phyloP scores from a whole-genome alignment of 345 rosid species.

The Euphorbia tirucalli region DNA sequence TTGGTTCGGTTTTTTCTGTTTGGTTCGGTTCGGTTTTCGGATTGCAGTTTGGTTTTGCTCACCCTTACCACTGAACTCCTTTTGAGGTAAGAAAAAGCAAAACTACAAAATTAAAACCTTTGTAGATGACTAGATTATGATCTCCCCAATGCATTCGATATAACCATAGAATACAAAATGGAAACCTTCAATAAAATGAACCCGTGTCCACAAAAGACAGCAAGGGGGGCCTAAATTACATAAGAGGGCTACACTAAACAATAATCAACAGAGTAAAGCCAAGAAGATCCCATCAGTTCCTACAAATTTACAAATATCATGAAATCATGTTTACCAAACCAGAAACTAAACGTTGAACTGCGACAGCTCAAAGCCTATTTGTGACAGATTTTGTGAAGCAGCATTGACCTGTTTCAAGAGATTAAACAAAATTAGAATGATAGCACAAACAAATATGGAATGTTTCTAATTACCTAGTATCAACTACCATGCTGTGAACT shows the following conservation, averaged over 20 bases:
- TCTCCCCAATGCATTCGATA: neutral
- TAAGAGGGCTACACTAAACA: neutral
- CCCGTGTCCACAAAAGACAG: neutral
- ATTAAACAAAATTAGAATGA: conserved; percentile 1
- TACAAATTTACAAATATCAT: neutral
- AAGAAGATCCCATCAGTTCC: neutral
- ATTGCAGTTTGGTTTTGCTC: no score
- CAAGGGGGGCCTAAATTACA: no score
- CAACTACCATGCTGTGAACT: no score
- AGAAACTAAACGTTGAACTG: conserved; percentile 56
- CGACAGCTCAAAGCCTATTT: conserved; percentile 57
- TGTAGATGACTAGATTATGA: neutral
- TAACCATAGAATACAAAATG: neutral
- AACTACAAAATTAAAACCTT: neutral
- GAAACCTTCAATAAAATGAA: neutral
- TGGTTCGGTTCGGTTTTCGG: no score
- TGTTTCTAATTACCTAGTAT: neutral
- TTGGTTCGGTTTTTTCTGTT: no score
- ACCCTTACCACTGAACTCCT: neutral
- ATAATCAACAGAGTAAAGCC: neutral
- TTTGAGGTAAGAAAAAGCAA: neutral
- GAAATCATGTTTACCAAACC: conserved; percentile 56
- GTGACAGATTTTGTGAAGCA: conserved; percentile 55
- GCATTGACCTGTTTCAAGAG: conserved; percentile 55
- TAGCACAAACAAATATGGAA: neutral